A percentile compares a stretch with the other conserved stretches of the same genome.
phyloP scores from a whole-genome alignment of 108 stramenopile species.

The Tribonema minus region DNA sequence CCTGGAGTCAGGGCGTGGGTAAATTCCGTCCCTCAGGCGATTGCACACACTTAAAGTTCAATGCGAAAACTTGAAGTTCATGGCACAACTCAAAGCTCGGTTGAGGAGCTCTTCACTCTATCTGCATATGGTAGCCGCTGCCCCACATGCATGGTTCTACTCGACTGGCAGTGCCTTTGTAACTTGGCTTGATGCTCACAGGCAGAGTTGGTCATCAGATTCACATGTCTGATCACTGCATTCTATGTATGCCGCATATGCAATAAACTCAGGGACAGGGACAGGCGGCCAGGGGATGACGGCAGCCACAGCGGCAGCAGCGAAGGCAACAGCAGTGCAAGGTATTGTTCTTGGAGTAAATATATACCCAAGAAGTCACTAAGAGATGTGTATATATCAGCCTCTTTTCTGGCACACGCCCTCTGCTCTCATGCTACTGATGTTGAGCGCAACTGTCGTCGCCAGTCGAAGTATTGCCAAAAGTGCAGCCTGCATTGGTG shows the following conservation, averaged over 20 bases:
- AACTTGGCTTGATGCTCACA: not conserved
- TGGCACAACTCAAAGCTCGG: too few species aligned
- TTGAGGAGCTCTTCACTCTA: too few species aligned
- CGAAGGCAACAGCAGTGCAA: not conserved
- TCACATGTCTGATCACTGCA: not conserved
- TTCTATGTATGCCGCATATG: not conserved
- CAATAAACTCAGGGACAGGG: not conserved
- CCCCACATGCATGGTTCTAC: not conserved
- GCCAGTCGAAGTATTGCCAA: not conserved
- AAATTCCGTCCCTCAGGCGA: too few species aligned
- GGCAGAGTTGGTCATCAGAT: not conserved
- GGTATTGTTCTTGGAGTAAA: not conserved
- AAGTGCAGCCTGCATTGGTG: not conserved
- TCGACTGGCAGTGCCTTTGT: not conserved
- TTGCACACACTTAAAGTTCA: too few species aligned
- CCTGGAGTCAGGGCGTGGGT: too few species aligned
- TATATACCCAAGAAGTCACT: not conserved
- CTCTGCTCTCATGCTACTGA: not conserved
- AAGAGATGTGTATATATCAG: not conserved
- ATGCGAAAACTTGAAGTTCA: too few species aligned
- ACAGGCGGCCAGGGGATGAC: not conserved
- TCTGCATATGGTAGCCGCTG: not conserved
- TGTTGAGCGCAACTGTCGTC: not conserved
- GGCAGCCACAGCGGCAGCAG: not conserved
- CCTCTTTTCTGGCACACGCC: not conserved